A percentile compares a stretch with the other conserved stretches of the same genome.
These are phyloP conservation scores for Pseudomassariella vexata DNA, from an alignment of 2,329 filamentous ascomycete species.

Conservation along the genomic window DNA sequence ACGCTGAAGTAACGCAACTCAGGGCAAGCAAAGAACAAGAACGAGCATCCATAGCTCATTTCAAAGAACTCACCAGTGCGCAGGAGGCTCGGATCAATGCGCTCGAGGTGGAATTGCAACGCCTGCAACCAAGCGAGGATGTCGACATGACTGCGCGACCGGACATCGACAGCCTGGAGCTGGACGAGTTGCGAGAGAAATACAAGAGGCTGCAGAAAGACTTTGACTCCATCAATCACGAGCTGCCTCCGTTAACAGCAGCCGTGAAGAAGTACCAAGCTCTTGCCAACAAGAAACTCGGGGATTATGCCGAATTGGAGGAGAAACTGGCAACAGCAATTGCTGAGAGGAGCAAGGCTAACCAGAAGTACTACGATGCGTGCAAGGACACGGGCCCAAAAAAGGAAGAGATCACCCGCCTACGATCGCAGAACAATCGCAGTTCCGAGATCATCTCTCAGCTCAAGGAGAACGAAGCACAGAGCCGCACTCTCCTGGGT, in stretches of 20 bases:
- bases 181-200: conserved; percentile 68
- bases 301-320: conserved; percentile 69
- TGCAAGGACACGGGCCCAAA: conserved; percentile 90
- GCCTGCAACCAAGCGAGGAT: conserved; percentile 51
- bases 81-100: conserved; percentile 76
- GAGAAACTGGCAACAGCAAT: conserved; percentile 69
- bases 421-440: conserved; percentile 80
- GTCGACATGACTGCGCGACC: conserved; percentile 37
- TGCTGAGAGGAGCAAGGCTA: conserved; percentile 91
- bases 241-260: conserved; percentile 81
- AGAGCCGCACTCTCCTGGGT: conserved; percentile 67
- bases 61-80: conserved; percentile 74
- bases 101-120: conserved; percentile 75
- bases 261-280: conserved; percentile 87
- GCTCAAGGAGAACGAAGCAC: conserved; percentile 82
- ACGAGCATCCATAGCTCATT: conserved; percentile 60
- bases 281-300: conserved; percentile 79
- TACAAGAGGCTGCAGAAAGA: conserved; percentile 72
- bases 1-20: conserved; percentile 73
- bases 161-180: conserved; percentile 52
- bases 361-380: conserved; percentile 95
- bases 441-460: conserved; percentile 91
- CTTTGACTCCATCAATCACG: conserved; percentile 77
- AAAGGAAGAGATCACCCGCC: conserved; percentile 70
- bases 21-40: conserved; percentile 77